Evolutionary conservation across 202 grass and related monocot species (phyloP).

Genomic region (Panicum hallii): DNA sequence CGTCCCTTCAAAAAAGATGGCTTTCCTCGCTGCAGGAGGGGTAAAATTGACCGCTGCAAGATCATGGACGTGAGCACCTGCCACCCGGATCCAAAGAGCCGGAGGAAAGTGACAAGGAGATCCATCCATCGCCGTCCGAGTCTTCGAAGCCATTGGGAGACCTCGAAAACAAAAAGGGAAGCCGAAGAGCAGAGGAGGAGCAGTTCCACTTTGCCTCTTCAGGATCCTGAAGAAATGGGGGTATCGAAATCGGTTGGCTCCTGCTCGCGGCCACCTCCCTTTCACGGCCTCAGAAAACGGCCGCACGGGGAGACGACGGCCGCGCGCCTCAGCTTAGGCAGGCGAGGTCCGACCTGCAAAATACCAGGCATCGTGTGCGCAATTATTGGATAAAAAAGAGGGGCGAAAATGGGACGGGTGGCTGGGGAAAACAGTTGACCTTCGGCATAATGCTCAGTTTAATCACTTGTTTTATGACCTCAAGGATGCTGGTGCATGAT

Average conservation of each 20-base stretch:
- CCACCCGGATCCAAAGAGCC: conserved; percentile 11
- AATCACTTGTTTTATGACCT: background rate
- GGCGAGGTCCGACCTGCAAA: conserved; percentile 39
- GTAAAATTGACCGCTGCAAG: conserved; percentile 5
- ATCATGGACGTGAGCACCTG: background rate
- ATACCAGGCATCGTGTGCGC: conserved; percentile 24
- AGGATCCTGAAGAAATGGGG: conserved; percentile 27
- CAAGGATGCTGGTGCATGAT: background rate
- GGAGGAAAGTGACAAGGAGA: background rate
- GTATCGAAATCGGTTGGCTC: conserved; percentile 1
- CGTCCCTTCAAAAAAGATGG: conserved; percentile 24
- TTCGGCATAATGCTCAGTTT: background rate
- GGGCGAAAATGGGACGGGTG: background rate
- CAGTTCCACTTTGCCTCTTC: conserved; percentile 55
- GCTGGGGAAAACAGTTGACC: conserved; percentile 30
- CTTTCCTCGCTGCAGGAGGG: background rate
- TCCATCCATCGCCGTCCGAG: background rate
- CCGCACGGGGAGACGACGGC: background rate
- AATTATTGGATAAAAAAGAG: conserved; percentile 19
- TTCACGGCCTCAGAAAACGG: conserved; percentile 1
- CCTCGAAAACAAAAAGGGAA: background rate
- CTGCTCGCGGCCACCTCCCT: conserved; percentile 16
- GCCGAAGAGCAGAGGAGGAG: background rate
- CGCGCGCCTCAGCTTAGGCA: background rate
- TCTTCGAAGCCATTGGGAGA: conserved; percentile 35